Evolutionary conservation across 1,284 basidiomycete species (phyloP).

Genomic region (Ustilago curta): DNA sequence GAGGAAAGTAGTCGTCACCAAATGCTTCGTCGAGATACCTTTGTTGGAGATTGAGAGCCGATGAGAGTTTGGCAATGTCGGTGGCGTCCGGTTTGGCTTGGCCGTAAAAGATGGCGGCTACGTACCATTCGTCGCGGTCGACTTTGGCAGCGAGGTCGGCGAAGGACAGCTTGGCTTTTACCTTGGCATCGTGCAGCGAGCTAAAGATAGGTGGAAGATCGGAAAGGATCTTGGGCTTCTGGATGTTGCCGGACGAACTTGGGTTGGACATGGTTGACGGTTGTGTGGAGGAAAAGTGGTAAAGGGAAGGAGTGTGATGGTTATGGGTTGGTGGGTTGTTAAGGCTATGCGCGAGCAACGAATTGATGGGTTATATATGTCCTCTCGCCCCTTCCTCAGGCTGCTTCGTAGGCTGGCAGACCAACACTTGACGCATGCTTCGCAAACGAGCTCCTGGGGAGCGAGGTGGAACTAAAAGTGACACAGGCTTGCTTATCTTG

Average conservation of each 20-base stretch:
- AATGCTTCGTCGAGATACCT: conserved; percentile 46
- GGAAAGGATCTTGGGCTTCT: conserved; percentile 48
- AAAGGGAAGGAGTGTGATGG: too few species aligned
- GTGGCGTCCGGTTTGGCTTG: conserved; percentile 60
- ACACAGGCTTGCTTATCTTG: background rate
- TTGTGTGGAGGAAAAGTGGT: too few species aligned
- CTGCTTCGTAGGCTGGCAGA: background rate
- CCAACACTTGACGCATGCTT: background rate
- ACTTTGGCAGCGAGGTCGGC: conserved; percentile 55
- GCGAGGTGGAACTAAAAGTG: too few species aligned
- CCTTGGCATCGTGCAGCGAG: conserved; percentile 56
- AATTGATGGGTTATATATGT: background rate
- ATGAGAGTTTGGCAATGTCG: conserved; percentile 50
- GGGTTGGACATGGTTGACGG: conserved; percentile 23
- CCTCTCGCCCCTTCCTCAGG: background rate
- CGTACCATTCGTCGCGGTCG: conserved; percentile 59
- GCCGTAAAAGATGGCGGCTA: conserved; percentile 64
- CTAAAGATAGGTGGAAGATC: conserved; percentile 51
- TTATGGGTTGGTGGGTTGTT: too few species aligned
- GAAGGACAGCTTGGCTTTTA: conserved; percentile 49
- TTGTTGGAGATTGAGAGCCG: conserved; percentile 42
- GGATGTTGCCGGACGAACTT: conserved; percentile 24
- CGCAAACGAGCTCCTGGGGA: background rate
- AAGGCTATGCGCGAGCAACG: background rate
- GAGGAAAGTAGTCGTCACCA: conserved; percentile 56